Evolutionary conservation across 2,329 filamentous ascomycete species (phyloP), one percentile per base, ranked within the genome.

Genomic region (Phyllosticta citrichinensis): DNA sequence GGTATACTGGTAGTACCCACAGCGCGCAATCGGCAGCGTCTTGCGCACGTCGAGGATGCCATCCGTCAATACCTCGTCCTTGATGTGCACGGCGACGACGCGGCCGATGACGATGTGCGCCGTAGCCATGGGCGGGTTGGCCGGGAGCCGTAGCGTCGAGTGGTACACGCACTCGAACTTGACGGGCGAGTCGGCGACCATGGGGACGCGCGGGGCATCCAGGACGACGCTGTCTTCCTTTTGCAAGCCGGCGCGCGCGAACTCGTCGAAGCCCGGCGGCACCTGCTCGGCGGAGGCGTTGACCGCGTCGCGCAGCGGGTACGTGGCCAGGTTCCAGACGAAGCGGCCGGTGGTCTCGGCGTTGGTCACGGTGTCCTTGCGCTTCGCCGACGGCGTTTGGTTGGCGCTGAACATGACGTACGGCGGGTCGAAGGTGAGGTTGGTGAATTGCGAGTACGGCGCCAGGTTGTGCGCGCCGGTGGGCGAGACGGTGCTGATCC

Each of bases 381-480:
- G 78, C 0, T 65, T 57, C 2, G 67, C 68, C 9, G 70, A 64
- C 0, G 76, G 71, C 0, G 79, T 82, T 68, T 84, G 80, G 70
- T 86, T 85, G 2, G 80, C 77, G 35, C 74, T 75, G 76, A 86
- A 86, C 79, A 86, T 83, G 27, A 86, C 79, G 66, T 83, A 84
- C 0, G 83, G 83, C 0, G 83, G 83, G 67, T 84, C 81, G 70
- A 84, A 86, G 33, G 81, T 84, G 0, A 86, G 76, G 64, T 85
- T 85, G 70, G 81, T 84, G 76, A 86, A 86, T 70, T 86, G 83
- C 0, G 74, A 79, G 71, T 82, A 86, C 0, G 83, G 83, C 0
- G 83, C 83, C 2, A 86, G 77, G 65, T 85, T 85, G 67, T 80
- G 74, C 56, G 71, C 67, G 62, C 79, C 78, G 6, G 69, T 64